Evolutionary conservation across 192 early-diverging fungal species (phyloP), one percentile per base, ranked within the genome.

Genomic region (Globomyces pollinis-pini): DNA sequence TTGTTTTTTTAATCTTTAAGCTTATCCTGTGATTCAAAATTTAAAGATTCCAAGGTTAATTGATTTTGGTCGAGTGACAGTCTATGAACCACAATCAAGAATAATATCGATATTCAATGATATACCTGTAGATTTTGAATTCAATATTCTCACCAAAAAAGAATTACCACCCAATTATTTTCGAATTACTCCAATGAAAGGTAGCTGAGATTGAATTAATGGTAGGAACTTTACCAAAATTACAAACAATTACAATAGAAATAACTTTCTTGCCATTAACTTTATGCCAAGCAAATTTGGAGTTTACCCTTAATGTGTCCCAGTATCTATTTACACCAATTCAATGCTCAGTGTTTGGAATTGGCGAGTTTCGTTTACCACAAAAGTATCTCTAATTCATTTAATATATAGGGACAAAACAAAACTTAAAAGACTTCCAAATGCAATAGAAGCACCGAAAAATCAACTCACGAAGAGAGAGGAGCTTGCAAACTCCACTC

Each of bases 131-230:
- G 53, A 55, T 41, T 55, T 55, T 35, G 53, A 55, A 35, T 55
- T 28, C n/a, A 12, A 24, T 23, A 41, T 55, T 6, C 9, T 31
- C n/a, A 21, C 33, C 23, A 23, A 55, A 2, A 23, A 41, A 24
- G 53, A 55, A 31, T 24, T 55, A 16, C 53, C 53, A 13, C 53
- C 53, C 21, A 55, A 55, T 23, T 55, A 55, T 24, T 55, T 55
- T 55, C 7, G 11, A 16, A 55, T 55, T 8, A 35, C 8, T 41
- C 53, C 53, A 12, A 20, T 28, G 31, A 38, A 35, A 38, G 53
- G 53, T 55, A 34, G 3, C 6, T 21, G 16, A 11, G 2, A 12
- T 24, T 6, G 38, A 15, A n/a, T 20, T 55, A n/a, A 55, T 34
- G 6, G 8, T 35, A 55, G 53, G 53, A 55, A 34, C 29, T 6